Evolutionary conservation across 768 basidiomycete genomes (phyloP).

Genomic region (Mycena venus): DNA sequence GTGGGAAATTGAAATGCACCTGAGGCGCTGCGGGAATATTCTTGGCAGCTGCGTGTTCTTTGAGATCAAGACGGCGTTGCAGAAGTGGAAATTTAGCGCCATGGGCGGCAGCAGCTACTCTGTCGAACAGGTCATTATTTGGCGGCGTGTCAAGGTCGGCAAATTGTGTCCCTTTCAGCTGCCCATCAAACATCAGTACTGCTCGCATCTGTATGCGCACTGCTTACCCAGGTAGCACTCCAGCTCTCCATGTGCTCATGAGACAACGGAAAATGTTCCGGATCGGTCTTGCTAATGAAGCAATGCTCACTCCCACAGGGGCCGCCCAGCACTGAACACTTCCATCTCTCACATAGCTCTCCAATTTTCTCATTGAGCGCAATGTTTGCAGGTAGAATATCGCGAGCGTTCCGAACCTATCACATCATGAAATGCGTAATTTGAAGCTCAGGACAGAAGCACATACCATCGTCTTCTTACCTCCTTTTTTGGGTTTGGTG

Average conservation of each 20-base stretch:
- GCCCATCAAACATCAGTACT: background rate
- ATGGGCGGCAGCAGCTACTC: conserved; percentile 4
- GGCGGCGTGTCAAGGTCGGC: conserved; percentile 30
- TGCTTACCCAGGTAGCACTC: conserved; percentile 30
- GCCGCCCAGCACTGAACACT: conserved; percentile 18
- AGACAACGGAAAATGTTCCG: conserved; percentile 30
- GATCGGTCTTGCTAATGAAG: conserved; percentile 12
- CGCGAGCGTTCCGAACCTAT: conserved; percentile 9
- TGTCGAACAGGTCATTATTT: conserved; percentile 32
- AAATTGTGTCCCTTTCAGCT: conserved; percentile 10
- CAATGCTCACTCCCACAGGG: conserved; percentile 30
- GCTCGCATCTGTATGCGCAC: no score
- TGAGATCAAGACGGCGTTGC: conserved; percentile 26
- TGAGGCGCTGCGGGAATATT: background rate
- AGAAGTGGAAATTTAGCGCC: conserved; percentile 35
- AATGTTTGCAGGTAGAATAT: conserved; percentile 32
- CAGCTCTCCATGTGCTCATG: conserved; percentile 34
- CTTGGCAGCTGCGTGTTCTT: background rate
- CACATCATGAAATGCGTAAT: background rate
- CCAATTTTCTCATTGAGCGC: conserved; percentile 27
- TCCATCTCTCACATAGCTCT: conserved; percentile 27
- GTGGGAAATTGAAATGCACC: background rate
- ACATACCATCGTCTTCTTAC: background rate
- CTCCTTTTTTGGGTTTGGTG: background rate
- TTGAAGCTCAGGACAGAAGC: background rate